Evolutionary conservation across 495 filamentous ascomycete species (phyloP).

Genomic region (Penicillium atrosanguineum): DNA sequence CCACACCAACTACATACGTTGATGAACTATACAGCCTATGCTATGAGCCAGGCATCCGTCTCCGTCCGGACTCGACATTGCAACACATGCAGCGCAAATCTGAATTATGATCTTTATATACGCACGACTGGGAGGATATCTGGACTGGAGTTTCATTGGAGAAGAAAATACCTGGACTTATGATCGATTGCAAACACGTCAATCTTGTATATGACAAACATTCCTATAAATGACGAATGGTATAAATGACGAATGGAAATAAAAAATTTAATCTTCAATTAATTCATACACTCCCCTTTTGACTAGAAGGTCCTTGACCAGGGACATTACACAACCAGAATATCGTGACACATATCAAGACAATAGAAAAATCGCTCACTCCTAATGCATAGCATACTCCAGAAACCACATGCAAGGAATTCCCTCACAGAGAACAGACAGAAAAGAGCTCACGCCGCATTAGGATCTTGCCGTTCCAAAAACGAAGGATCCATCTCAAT

Average conservation of each 20-base stretch:
- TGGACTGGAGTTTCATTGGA: neutral
- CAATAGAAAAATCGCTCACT: conserved; percentile 6
- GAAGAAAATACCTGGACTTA: neutral
- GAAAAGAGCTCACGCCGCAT: conserved; percentile 18
- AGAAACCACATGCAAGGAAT: conserved; percentile 4
- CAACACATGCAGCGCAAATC: neutral
- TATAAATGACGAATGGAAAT: neutral
- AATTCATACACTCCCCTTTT: neutral
- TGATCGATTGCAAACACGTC: neutral
- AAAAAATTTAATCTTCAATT: neutral
- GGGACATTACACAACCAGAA: neutral
- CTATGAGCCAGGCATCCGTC: conserved; percentile 34
- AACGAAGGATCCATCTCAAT: conserved; percentile 85
- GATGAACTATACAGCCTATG: conserved; percentile 47
- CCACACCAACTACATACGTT: conserved; percentile 32
- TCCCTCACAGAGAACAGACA: neutral
- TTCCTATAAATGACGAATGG: neutral
- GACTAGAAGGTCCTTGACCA: neutral
- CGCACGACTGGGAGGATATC: neutral
- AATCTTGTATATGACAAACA: neutral
- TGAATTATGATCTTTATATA: neutral
- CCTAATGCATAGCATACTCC: conserved; percentile 1
- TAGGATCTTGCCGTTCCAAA: conserved; percentile 72
- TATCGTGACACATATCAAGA: neutral
- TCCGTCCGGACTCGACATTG: conserved; percentile 27